Base-by-base conservation (phyloP, 2,329 filamentous ascomycete genomes). In the Aspergillus pseudotamarii region DNA sequence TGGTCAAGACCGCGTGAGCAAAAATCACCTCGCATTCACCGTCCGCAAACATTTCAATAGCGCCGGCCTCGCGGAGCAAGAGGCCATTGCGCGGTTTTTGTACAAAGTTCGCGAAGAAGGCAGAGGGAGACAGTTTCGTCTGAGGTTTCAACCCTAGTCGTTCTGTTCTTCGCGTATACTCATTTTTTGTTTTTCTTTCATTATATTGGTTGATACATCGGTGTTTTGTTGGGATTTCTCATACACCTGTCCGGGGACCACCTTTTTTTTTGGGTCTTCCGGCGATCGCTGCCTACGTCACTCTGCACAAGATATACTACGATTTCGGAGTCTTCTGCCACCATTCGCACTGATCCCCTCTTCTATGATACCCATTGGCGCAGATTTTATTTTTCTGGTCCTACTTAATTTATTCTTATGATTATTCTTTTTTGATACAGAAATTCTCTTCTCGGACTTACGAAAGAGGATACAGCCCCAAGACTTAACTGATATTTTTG, bases 21-120 rank as follows among this genome's bases (percentile, higher is more conserved):
- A 81, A 60, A 74, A 78, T 6, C 75, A 79, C 38, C 75, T 83
- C 9, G 79, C 80, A 26, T 70, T 74, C 23, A 73, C 79, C 0
- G 80, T 82, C 30, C 76, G 81, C 54, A 82, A 80, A 66, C 81
- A 83, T 64, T 83, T 83, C 59, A 82, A 82, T 65, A 80, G 77
- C 55, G 78, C 79, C 21, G 80, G 78, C 9, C 70, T 83, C 11
- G 79, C 76, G 48, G 81, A 83, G 69, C 80, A 80, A 60, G 80
- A 82, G 64, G 78, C 78, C 3, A 81, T 83, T 63, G 80, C 80
- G n/a, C 70, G 77, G 62, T 82, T 83, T 64, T 64, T 81, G 59
- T 83, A 82, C 66, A 81, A 81, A 50, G 80, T 82, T n/a, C 78
- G 79, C n/a, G 79, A 82, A 65, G 79, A 80, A 60, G 72, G 78